Evolutionary conservation across 805 yeast genomes (phyloP), one percentile per base, ranked within the genome.

Genomic region (Kuraishia capsulata): DNA sequence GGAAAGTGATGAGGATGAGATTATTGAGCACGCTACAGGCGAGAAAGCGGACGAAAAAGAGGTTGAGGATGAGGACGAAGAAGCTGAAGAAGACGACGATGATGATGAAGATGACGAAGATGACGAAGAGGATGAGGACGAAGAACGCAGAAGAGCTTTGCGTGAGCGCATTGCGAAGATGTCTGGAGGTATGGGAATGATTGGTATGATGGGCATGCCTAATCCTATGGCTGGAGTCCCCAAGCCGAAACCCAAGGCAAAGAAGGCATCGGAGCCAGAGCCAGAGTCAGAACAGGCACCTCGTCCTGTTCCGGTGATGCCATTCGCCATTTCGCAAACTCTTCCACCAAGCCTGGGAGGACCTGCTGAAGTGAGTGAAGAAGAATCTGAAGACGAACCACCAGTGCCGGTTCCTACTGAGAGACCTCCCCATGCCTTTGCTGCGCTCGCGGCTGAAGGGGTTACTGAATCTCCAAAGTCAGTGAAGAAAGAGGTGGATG

Each of bases 121-220:
- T 3, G 76, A 66, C 0, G 84, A 74, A 1, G 81, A 77, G 38
- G 90, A 83, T 38, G 83, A 76, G 32, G 94, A 84, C 52, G 92
- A 83, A 44, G 67, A 79, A 4, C 74, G 81, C 40, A 73, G 92
- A 49, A 72, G 81, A 35, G 85, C 81, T 5, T 65, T 90, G 38
- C 79, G 94, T 17, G 96, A 84, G 45, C 74, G 97, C 43, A 90
- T 90, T 96, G 97, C 98, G n/a, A 85, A 81, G 50, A 71, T 90
- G 16, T 83, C 97, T 1, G 95, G 96, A 17, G 88, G 88, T 4
- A 71, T 82, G 62, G 81, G 84, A 41, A 74, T 83, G 78, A 71
- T 78, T 59, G 89, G 88, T 33, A 75, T 75, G 81, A 70, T 74
- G 76, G 79, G 79, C 2, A 63, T 71, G 43, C 66, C 56, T 56